phyloP scores from a whole-genome alignment of 805 yeast species.

The Henningerozyma blattae region DNA sequence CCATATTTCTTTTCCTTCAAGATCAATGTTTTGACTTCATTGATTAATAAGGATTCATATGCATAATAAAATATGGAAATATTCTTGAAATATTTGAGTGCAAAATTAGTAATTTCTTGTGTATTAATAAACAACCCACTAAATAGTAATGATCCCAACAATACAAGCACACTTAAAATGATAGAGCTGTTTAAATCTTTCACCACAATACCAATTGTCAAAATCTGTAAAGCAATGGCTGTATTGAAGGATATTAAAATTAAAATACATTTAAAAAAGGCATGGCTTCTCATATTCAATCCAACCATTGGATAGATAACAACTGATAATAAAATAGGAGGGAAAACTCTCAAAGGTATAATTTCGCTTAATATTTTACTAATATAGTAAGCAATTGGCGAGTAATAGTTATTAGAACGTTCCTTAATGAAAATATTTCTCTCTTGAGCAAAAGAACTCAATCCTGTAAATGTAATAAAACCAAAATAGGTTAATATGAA shows the following conservation, averaged over 20 bases:
- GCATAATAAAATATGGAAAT: conserved; percentile 91
- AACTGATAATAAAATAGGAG: conserved; percentile 71
- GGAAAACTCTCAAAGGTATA: conserved; percentile 84
- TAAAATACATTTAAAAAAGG: conserved; percentile 54
- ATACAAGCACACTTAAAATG: conserved; percentile 70
- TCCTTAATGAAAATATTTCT: conserved; percentile 84
- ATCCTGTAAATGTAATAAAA: conserved; percentile 82
- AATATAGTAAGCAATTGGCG: conserved; percentile 72
- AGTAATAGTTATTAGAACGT: conserved; percentile 88
- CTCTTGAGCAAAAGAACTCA: conserved; percentile 81
- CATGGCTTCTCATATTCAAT: conserved; percentile 62
- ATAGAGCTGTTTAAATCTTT: conserved; percentile 90
- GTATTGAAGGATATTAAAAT: conserved; percentile 75
- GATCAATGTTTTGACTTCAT: conserved; percentile 81
- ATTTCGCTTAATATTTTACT: conserved; percentile 86
- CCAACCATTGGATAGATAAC: conserved; percentile 89
- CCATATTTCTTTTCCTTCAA: conserved; percentile 86
- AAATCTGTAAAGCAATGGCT: conserved; percentile 72
- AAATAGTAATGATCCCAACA: conserved; percentile 76
- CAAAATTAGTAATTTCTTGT: conserved; percentile 41
- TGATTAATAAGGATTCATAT: conserved; percentile 82
- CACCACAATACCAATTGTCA: conserved; percentile 77
- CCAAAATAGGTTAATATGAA: conserved; percentile 87
- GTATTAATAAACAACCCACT: conserved; percentile 91
- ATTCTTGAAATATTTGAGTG: conserved; percentile 66